Evolutionary conservation across 1,284 basidiomycete genomes (phyloP), one percentile per base, ranked within the genome.

Genomic region (Rhodofomes roseus): DNA sequence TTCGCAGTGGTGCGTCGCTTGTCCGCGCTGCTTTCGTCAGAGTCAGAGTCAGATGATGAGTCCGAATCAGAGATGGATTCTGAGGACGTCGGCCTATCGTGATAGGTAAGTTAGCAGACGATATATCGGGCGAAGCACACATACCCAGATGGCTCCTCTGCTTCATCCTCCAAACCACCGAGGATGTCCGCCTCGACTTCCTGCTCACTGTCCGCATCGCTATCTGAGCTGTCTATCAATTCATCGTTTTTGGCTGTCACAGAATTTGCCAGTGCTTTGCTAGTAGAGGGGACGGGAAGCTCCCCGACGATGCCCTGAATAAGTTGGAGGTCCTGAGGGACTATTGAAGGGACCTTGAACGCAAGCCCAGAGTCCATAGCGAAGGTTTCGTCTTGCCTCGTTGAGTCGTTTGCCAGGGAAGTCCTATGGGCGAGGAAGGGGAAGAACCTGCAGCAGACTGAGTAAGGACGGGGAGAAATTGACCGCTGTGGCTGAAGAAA

Each of bases 311-410:
- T 64, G 58, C 84, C 84, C 56, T 84, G 85, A 46, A 92, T 92
- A 50, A 92, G 78, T 41, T 87, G 78, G 22, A 92, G 73, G 68
- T 92, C 90, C 67, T 90, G 90, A 11, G 89, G 82, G 22, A 90
- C 72, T 18, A 65, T 66, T n/a, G 77, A 76, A 37, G 89, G 89
- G 12, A 82, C 65, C 68, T 82, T 84, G 78, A 90, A 91, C 44
- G 62, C 56, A 29, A 62, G 59, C n/a, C 57, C 55, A 48, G 60
- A 44, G 12, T 64, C 58, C 70, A 70, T 68, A 16, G 55, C 29
- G 18, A 51, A 48, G 22, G 53, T 27, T 16, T 6, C 14, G 41
- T 43, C n/a, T 18, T 18, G 7, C 5, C n/a, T 43, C 18, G 41
- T 8, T 6, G 34, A 36, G 12, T 36, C 6, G 34, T 7, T 36